These are phyloP conservation scores for Lachancea meyersii DNA, from an alignment of 805 yeast genomes.

Conservation along the genomic window DNA sequence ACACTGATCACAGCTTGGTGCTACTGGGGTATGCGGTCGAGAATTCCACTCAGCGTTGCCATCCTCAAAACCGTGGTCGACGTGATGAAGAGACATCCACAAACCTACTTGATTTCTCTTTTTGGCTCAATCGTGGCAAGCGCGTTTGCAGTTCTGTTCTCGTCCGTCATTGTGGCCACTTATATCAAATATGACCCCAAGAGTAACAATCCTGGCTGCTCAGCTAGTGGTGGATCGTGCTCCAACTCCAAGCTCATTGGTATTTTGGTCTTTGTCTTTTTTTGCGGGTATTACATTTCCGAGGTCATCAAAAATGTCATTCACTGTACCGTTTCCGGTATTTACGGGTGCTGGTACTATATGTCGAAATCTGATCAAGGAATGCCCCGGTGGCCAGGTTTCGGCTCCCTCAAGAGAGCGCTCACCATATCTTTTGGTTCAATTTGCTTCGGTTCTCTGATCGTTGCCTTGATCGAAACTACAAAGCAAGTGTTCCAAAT, in stretches of 20 bases:
- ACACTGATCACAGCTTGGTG: conserved; percentile 58
- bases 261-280: conserved; percentile 62
- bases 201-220: conserved; percentile 46
- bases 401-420: conserved; percentile 74
- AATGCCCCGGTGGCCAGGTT: conserved; percentile 71
- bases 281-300: conserved; percentile 76
- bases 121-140: conserved; percentile 56
- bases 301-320: conserved; percentile 78
- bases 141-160: conserved; percentile 59
- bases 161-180: conserved; percentile 63
- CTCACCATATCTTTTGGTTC: conserved; percentile 85
- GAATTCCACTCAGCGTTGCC: conserved; percentile 71
- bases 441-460: conserved; percentile 75
- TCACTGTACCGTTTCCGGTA: conserved; percentile 76
- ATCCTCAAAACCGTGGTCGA: conserved; percentile 67
- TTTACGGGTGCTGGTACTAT: conserved; percentile 90
- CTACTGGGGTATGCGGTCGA: conserved; percentile 62
- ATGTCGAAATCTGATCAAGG: conserved; percentile 69
- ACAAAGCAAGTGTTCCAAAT: conserved; percentile 49
- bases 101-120: conserved; percentile 54
- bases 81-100: conserved; percentile 68
- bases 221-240: conserved; percentile 46
- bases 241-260: conserved; percentile 60
- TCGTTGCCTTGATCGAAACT: conserved; percentile 66
- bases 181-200: conserved; percentile 72